Percentiles rank a stretch among this genome's conserved stretches.
These are phyloP conservation scores for Diatrype stigma DNA, from an alignment of 2,329 filamentous ascomycete genomes.

Conservation along the genomic window DNA sequence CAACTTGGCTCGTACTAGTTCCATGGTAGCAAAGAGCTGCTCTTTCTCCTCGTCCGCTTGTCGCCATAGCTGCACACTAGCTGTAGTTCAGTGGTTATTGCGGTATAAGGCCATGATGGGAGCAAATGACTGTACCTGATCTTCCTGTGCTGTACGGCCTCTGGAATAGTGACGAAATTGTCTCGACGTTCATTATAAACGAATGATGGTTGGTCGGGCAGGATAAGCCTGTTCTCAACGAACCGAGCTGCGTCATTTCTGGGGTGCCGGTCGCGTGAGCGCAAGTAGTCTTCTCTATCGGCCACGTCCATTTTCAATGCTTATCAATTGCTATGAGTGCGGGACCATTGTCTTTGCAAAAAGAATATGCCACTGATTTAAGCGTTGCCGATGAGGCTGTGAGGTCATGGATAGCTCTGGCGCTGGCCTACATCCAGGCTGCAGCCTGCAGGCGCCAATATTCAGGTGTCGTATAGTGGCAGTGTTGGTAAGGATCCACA, in stretches of 20 bases:
- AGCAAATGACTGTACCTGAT: neutral
- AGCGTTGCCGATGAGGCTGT: too few species aligned
- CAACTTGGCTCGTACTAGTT: constrained; percentile 1
- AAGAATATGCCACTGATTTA: too few species aligned
- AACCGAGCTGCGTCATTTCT: neutral
- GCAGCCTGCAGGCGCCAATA: too few species aligned
- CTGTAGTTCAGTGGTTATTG: neutral
- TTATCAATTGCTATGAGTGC: too few species aligned
- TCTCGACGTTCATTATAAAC: neutral
- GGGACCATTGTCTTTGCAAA: too few species aligned
- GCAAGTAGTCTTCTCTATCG: neutral
- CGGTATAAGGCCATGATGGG: neutral
- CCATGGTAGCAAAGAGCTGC: neutral
- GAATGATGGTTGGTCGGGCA: neutral
- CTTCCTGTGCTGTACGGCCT: neutral
- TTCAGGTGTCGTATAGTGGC: too few species aligned
- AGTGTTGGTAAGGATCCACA: too few species aligned
- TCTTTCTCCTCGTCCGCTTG: neutral
- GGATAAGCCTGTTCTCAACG: neutral
- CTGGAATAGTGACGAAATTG: neutral
- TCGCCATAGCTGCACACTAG: neutral
- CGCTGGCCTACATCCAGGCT: too few species aligned
- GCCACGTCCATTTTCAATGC: neutral
- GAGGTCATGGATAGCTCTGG: too few species aligned
- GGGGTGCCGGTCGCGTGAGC: neutral